Base-by-base conservation (phyloP, 2,329 filamentous ascomycete species). In the Claviceps sorghi region DNA sequence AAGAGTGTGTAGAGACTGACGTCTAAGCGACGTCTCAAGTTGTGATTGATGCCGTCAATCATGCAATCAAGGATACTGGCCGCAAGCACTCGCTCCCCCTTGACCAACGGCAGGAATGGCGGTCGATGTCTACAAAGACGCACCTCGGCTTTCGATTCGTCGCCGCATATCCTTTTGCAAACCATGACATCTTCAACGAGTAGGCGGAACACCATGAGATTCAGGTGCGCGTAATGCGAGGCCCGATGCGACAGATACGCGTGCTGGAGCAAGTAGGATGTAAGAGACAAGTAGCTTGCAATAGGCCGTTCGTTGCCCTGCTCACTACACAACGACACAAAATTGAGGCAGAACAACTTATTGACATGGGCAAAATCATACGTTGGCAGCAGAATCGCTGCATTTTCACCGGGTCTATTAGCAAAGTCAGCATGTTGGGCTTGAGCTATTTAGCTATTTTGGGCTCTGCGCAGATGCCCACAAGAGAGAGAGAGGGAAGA, bases 341-440 rank as follows among this genome's bases (percentile, higher is more conserved):
- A 70, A 60, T 85, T 90, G 65, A 87, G 85, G 66, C 88, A 91
- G 67, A 98, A 97, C 9, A 96, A 75, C 68, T 96, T 97, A 72
- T 97, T 98, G 36, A 90, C 86, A 63, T 95, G 86, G 3, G 83
- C 82, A 64, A 97, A 97, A 65, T 97, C 93, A 65, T 97, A 98
- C 0, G 88, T 84, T 0, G 88, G 83, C 36, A 98, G 75, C 4
- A 97, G 70, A 2, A 94, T 75, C 4, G 90, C 83, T 17, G 88
- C 86, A 65, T 90, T 83, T 54, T 83, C 78, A 2, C 83, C 82
- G 1, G 93, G 93, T 58, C 88, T 94, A 41, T 7, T 22, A 29
- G 17, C 29, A 34, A 15, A 8, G 19, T 38, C n/a, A 48, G 46
- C 15, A 8, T 11, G 7, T 21, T 17, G 46, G 32, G 26, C 26